Base-by-base conservation (phyloP, 169 alveolate species). In the Plasmodium berghei region DNA sequence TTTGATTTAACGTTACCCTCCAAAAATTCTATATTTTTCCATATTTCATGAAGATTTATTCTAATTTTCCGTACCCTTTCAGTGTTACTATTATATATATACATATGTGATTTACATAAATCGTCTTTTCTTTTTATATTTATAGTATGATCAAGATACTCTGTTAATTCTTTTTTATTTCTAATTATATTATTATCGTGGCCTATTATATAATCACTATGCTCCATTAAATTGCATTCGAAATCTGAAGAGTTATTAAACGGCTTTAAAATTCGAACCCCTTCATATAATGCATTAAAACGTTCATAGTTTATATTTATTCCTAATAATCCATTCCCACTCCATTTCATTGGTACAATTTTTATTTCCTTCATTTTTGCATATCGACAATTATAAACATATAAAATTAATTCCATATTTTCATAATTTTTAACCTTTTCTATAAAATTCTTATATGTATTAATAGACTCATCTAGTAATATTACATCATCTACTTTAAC, bases 241-340 rank as follows among this genome's bases (percentile, higher is more conserved):
- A 64, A 58, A 22, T 94, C 96, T 6, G 94, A 94, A 9, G 95
- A 90, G 18, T 74, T 85, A 34, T 92, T 93, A 46, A 80, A 87
- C 12, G 92, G 92, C 1, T 85, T 74, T 42, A 92, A 66, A 46
- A 94, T 91, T 18, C 87, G 77, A 6, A 85, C 87, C 4, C 96
- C 96, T 86, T 94, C 95, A 58, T 92, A 89, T 93, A 94, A 72
- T 10, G 95, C 93, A 49, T 87, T 92, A 45, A 91, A 85, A 20
- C 56, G 86, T 24, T 89, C 94, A 42, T 83, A 94, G 28, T 85
- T 87, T 56, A 94, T 93, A 18, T 93, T 77, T 26, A 92, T 87
- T 4, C 96, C 96, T 67, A 94, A 58, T 6, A 94, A 75, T 24
- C 96, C 96, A 18, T 86, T 87, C 22, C 96, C 96, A 8, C 91